Evolutionary conservation across 1,284 basidiomycete genomes (phyloP), one percentile per base, ranked within the genome.

Genomic region (Grifola frondosa): DNA sequence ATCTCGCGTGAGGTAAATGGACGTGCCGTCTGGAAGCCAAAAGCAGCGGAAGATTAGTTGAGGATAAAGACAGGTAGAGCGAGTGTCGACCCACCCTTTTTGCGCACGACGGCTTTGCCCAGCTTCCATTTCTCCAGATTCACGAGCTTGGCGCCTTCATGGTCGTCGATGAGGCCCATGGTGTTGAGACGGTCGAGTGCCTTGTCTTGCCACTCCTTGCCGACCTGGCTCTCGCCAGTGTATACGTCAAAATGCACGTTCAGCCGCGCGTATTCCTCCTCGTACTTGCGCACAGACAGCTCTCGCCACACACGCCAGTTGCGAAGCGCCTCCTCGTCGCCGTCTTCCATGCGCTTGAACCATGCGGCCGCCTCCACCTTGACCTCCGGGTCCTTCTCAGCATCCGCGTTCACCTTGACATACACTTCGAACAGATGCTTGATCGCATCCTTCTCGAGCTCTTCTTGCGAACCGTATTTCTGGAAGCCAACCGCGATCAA

Each of bases 1-100:
- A 68, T 99, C 96, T 50, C 96, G 91, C n/a, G 95, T 97, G 50
- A 99, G 84, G 70, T 99, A 99, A 56, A 98, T 95, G 0, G 91
- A 91, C 6, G 96, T 97, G 19, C 96, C 96, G 60, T 99, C 96
- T 91, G 57, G 13, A 42, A 24, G 22, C 10, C 12, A 8, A 4
- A 8, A 32, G 34, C 22, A 37, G 41, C 22, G n/a, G 21, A 13
- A 25, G 26, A 21, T 28, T 29, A 29, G 30, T 2, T 2, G 15
- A n/a, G 10, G 15, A 8, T 22, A 11, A 13, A 12, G 31, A 25
- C 11, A 17, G 12, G 25, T 15, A 20, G 8, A 28, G 7, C 22
- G 15, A 30, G n/a, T n/a, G n/a, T n/a, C n/a, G 11, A 59, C 69
- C 44, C 52, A 84, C 90, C 88, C 59, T 84, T 84, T 74, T 98